These are phyloP conservation scores for Fusarium zealandicum DNA, from an alignment of 2,329 filamentous ascomycete species.

Conservation along the genomic window DNA sequence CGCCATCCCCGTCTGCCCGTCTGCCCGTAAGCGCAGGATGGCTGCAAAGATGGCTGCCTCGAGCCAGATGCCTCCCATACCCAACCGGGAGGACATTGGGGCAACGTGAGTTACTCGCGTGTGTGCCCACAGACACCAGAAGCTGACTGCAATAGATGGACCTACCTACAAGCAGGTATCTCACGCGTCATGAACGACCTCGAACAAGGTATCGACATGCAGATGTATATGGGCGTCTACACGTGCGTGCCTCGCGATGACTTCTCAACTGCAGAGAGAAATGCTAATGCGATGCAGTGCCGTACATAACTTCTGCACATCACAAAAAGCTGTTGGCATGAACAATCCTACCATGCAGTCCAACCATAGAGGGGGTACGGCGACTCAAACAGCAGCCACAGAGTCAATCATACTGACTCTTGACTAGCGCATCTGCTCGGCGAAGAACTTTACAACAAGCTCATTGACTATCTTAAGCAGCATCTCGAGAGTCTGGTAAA, in stretches of 20 bases:
- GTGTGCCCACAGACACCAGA: background rate
- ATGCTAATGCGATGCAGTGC: slow-evolving; percentile 63
- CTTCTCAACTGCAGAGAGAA: background rate
- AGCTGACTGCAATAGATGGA: slow-evolving; percentile 70
- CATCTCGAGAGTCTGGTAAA: slow-evolving; percentile 77
- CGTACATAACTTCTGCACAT: slow-evolving; percentile 99
- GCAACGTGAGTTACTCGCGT: slow-evolving; percentile 52
- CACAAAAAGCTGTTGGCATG: slow-evolving; percentile 86
- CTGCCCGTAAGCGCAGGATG: slow-evolving; percentile 41
- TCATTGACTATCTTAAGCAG: slow-evolving; percentile 81
- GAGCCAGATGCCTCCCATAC: slow-evolving; percentile 62
- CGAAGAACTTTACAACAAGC: slow-evolving; percentile 92
- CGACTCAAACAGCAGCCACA: background rate
- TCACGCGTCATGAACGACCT: slow-evolving; percentile 93
- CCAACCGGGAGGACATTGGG: slow-evolving; percentile 67
- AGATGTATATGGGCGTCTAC: slow-evolving; percentile 97
- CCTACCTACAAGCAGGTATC: slow-evolving; percentile 86
- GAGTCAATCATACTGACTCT: slow-evolving; percentile 21
- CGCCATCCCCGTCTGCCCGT: slow-evolving; percentile 23
- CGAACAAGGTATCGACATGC: slow-evolving; percentile 91
- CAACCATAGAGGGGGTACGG: slow-evolving; percentile 67
- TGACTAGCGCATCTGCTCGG: slow-evolving; percentile 84
- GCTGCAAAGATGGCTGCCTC: slow-evolving; percentile 46
- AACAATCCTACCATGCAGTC: slow-evolving; percentile 51
- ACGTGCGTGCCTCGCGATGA: slow-evolving; percentile 63